Evolutionary conservation across 495 filamentous ascomycete species (phyloP).

Genomic region (Neurospora sublineolata): DNA sequence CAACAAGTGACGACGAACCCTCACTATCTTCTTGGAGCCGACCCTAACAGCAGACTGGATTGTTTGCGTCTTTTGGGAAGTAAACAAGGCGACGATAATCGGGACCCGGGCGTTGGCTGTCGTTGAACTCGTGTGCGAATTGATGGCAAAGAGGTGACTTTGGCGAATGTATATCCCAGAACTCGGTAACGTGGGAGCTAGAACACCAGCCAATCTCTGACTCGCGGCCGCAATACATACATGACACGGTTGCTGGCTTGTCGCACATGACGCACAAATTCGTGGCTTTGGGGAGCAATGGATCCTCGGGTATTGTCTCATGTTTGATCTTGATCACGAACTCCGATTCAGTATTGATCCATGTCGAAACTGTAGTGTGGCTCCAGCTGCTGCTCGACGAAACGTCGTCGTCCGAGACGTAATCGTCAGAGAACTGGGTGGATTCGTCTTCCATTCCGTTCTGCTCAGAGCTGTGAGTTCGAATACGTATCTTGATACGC

Average conservation of each 20-base stretch:
- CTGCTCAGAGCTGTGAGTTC: background rate
- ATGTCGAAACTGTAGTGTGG: background rate
- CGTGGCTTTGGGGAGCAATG: background rate
- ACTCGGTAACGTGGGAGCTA: background rate
- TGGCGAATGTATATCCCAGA: background rate
- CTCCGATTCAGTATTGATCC: background rate
- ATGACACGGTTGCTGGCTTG: background rate
- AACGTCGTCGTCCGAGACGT: background rate
- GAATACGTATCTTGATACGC: background rate
- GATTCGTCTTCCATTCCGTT: background rate
- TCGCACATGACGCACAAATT: background rate
- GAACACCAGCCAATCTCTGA: background rate
- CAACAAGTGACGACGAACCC: background rate
- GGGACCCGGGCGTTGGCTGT: background rate
- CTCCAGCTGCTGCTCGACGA: background rate
- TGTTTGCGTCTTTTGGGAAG: background rate
- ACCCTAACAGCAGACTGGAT: background rate
- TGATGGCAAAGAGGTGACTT: background rate
- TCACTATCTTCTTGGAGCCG: background rate
- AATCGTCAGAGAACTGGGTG: background rate
- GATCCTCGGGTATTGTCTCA: background rate
- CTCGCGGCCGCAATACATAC: background rate
- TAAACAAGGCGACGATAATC: background rate
- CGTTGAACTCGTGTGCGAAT: background rate
- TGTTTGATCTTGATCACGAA: background rate